Evolutionary conservation across 83 land plant species (phyloP).

Genomic region (Picea abies): DNA sequence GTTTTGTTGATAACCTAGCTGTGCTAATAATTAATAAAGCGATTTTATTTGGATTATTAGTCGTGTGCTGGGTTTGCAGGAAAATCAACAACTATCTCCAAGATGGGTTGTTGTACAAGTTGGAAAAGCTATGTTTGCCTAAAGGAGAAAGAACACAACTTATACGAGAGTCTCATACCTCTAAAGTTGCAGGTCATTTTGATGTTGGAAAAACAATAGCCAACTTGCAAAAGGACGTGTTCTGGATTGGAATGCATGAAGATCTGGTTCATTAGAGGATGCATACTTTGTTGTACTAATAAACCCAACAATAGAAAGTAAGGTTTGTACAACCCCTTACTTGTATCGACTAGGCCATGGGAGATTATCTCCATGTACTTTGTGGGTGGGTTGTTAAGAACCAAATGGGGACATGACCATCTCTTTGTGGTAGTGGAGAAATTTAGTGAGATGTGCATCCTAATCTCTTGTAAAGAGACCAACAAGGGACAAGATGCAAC

Average conservation of each 20-base stretch:
- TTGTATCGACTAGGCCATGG: neutral
- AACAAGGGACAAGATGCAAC: neutral
- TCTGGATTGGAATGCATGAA: neutral
- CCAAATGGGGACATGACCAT: neutral
- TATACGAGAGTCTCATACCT: no score
- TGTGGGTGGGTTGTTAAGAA: neutral
- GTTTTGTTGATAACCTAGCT: no score
- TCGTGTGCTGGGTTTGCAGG: no score
- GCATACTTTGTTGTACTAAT: neutral
- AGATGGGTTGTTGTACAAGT: neutral
- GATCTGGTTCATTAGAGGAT: neutral
- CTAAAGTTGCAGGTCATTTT: neutral
- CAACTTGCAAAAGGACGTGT: neutral
- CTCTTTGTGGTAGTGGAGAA: neutral
- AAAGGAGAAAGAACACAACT: neutral
- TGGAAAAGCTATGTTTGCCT: neutral
- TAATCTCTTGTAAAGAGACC: neutral
- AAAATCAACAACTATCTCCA: no score
- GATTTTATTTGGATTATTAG: no score
- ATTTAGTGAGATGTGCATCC: neutral
- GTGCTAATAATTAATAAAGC: no score
- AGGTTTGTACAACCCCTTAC: neutral
- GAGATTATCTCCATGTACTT: neutral
- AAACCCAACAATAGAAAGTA: no score
- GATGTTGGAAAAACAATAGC: neutral